Conservation (phyloP, 2,329 filamentous ascomycete species). For the Acarospora socialis region DNA sequence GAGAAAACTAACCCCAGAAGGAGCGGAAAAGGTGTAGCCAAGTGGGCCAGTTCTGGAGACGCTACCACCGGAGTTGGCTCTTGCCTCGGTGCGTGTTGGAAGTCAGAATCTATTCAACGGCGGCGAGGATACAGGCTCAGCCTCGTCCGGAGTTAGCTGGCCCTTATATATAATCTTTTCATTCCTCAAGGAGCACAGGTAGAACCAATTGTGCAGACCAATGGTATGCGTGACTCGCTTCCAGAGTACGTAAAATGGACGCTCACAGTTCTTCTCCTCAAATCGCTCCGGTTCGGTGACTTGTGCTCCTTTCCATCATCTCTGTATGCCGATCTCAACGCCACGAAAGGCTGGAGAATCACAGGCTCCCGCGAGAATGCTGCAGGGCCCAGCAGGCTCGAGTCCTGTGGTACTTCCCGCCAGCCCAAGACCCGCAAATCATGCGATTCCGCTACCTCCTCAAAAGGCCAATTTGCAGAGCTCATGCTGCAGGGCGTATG, state of each 20-base stretch:
- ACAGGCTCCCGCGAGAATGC: slow-evolving; percentile 86
- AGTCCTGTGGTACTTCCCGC: slow-evolving; percentile 90
- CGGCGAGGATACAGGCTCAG: no score
- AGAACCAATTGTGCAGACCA: slow-evolving; percentile 96
- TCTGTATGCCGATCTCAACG: slow-evolving; percentile 72
- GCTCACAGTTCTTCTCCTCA: slow-evolving; percentile 73
- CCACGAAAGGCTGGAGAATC: slow-evolving; percentile 88
- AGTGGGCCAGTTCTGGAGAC: no score
- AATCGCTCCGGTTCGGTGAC: slow-evolving; percentile 64
- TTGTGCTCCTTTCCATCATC: slow-evolving; percentile 62
- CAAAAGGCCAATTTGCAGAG: no score
- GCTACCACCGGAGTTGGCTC: no score
- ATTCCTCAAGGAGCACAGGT: slow-evolving; percentile 88
- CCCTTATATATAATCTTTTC: slow-evolving; percentile 99
- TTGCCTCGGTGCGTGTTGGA: no score
- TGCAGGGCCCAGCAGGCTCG: slow-evolving; percentile 79
- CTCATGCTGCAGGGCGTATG: no score
- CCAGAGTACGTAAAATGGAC: slow-evolving; percentile 80
- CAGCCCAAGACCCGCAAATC: slow-evolving; percentile 84
- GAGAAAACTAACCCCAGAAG: no score
- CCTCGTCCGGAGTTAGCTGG: slow-evolving; percentile 81
- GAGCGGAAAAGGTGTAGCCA: no score
- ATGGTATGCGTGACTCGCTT: slow-evolving; percentile 91
- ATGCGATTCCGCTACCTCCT: slow-evolving; percentile 77
- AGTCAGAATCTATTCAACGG: no score